Base-by-base conservation (phyloP, 441 rosid genomes). In the California macrophylla region DNA sequence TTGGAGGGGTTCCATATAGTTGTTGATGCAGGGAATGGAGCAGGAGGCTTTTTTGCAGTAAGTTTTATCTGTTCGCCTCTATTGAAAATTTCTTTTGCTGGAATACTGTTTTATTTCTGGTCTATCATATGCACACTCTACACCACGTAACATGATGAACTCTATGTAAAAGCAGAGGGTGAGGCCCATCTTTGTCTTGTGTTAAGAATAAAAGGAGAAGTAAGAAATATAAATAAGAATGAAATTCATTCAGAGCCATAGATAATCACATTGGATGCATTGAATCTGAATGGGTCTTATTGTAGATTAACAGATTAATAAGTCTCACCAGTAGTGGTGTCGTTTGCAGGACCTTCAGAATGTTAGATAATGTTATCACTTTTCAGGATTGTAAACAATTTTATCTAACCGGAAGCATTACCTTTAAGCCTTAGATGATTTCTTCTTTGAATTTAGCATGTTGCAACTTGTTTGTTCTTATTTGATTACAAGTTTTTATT, bases 1-100 rank as follows among this genome's bases (percentile, higher is more conserved):
- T 77, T 94, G 82, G 97, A 87, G 78, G 99, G 98, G 62, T 94
- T 94, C 84, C 99, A 90, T 74, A 82, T 92, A 60, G 84, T 94
- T 80, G 99, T 94, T 69, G 99, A 94, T 83, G 99, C 99, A 24
- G 99, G 99, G 83, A 92, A 94, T 83, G 99, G 99, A 78, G 96
- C 98, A 40, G 99, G 98, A 78, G 99, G 99, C 25, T 94, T 90
- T 84, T 94, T 94, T 66, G 90, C 98, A 18, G 98, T 94, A 81
- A 90, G 98, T 84, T 75, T 9, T 40, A 24, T 52, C 67, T 62
- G 42, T n/a, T 40, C 36, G 15, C 64, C 45, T 67, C 8, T 18
- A 16, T 61, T 40, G 16, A 32, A 56, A 62, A 54, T 64, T 64
- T 28, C 36, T 62, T 26, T 10, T 62, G 36, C 28, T 12, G 34